A percentile compares a stretch with the other conserved stretches of the same genome.
phyloP scores from a whole-genome alignment of 73 alveolate genomes.

The Durusdinium trenchii region DNA sequence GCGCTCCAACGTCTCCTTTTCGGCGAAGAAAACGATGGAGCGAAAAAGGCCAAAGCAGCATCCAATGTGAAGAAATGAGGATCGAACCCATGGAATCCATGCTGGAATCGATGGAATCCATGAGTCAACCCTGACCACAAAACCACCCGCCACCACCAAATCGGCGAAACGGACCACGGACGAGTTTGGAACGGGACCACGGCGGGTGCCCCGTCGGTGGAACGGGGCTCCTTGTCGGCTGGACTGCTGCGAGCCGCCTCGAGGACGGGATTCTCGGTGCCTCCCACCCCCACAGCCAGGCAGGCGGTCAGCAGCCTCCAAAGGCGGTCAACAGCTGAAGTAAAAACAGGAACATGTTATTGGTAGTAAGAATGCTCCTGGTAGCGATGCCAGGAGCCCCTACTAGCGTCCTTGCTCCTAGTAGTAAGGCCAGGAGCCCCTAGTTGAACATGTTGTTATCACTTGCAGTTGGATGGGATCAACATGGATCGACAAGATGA shows the following conservation, averaged over 20 bases:
- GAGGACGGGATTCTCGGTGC: not conserved
- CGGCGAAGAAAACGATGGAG: too few relatives aligned
- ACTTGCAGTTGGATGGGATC: too few relatives aligned
- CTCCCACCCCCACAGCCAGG: conserved; percentile 41
- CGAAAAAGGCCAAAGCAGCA: too few relatives aligned
- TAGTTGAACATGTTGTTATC: too few relatives aligned
- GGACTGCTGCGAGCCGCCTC: conserved; percentile 31
- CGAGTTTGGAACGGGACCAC: too few relatives aligned
- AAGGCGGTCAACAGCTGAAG: not conserved
- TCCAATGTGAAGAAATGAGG: too few relatives aligned
- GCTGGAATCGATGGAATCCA: not conserved
- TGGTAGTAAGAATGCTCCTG: too few relatives aligned
- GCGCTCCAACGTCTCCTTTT: conserved; percentile 65
- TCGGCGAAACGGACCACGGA: not conserved
- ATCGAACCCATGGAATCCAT: too few relatives aligned
- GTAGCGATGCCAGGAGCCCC: too few relatives aligned
- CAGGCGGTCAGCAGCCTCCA: conserved; percentile 60
- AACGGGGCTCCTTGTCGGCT: conserved; percentile 11
- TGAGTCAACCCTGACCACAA: not conserved
- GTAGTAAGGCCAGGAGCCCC: too few relatives aligned
- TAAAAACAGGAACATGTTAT: not conserved
- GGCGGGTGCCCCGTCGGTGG: not conserved
- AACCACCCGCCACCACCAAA: not conserved
- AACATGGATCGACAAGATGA: too few relatives aligned
- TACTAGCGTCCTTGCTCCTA: too few relatives aligned